Evolutionary conservation across 2,329 filamentous ascomycete species (phyloP).

Genomic region (Myrmaecium sp.): DNA sequence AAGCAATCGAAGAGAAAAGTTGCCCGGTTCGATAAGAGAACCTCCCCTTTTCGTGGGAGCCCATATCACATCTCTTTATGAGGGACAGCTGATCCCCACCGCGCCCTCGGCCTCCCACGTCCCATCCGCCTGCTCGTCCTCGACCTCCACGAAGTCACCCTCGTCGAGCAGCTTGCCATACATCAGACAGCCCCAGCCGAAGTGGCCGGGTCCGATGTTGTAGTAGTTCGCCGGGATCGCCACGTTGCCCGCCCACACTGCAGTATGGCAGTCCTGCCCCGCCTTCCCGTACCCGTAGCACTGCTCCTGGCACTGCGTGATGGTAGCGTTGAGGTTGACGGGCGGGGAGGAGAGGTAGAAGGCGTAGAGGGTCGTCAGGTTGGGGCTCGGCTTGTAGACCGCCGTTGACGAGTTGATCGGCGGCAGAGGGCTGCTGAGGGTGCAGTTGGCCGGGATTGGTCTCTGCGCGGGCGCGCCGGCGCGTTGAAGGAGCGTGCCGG

Average conservation of each 20-base stretch:
- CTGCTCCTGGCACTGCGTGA: constrained; percentile 20
- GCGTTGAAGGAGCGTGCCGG: constrained; percentile 1
- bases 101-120: no score
- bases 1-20: no score
- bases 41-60: no score
- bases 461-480: constrained; percentile 3
- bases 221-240: constrained; percentile 17
- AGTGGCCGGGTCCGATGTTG: no score
- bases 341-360: constrained; percentile 17
- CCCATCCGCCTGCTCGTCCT: no score
- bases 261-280: constrained; percentile 17
- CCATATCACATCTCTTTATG: no score
- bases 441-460: constrained; percentile 2
- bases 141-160: no score
- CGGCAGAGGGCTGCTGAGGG: constrained; percentile 1
- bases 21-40: no score
- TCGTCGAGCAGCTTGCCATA: no score
- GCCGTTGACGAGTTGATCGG: constrained; percentile 5
- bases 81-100: no score
- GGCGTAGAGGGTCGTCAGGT: constrained; percentile 11
- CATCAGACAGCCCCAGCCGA: no score
- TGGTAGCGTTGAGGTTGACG: constrained; percentile 12
- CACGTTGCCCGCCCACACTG: constrained; percentile 22
- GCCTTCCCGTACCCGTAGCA: constrained; percentile 23
- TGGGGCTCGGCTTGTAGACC: constrained; percentile 12